Conservation (phyloP, 106 monocot genomes). For the Cymbidium sinense region DNA sequence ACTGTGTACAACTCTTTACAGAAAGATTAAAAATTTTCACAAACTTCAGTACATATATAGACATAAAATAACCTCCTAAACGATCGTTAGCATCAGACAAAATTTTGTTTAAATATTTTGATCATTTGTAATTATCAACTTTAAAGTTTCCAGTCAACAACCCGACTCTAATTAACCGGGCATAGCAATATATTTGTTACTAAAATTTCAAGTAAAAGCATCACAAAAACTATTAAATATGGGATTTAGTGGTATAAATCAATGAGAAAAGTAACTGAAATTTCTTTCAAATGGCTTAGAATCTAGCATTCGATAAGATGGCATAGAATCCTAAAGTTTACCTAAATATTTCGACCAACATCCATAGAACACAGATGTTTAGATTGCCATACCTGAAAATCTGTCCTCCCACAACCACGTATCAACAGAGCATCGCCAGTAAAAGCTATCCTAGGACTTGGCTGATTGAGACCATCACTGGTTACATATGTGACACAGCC, state of each 20-base stretch:
- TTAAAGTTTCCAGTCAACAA: neutral
- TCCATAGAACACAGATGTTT: neutral
- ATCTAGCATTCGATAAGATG: neutral
- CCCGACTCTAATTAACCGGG: neutral
- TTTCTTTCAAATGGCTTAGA: neutral
- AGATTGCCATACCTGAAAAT: constrained; percentile 70
- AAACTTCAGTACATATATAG: neutral
- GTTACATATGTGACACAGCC: constrained; percentile 93
- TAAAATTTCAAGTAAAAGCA: neutral
- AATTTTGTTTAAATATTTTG: neutral
- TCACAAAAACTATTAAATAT: neutral
- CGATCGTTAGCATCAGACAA: neutral
- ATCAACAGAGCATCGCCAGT: constrained; percentile 89
- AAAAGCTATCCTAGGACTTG: constrained; percentile 84
- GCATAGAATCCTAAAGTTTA: neutral
- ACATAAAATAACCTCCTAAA: neutral
- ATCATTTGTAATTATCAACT: neutral
- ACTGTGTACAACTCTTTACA: neutral
- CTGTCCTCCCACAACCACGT: constrained; percentile 94
- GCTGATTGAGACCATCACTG: constrained; percentile 65
- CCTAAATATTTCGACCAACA: neutral
- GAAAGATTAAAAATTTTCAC: neutral
- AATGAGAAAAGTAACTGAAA: neutral
- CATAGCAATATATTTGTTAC: neutral
- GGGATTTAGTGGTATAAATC: neutral